Evolutionary conservation across 148 eudicot genomes (phyloP).

Genomic region (Vaccinium vitisidaea): DNA sequence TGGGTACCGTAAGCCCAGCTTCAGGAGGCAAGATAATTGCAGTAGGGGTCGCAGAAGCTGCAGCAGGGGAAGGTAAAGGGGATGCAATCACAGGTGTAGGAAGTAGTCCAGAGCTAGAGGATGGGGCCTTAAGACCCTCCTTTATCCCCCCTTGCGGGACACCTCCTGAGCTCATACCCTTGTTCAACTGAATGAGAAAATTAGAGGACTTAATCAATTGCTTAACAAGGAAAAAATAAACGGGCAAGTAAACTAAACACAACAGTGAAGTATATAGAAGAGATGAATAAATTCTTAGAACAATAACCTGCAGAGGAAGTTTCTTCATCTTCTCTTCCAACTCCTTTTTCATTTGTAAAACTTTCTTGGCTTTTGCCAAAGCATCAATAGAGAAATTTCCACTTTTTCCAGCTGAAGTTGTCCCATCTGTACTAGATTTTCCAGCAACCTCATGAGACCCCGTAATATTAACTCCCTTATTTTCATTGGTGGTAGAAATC

Average conservation of each 20-base stretch:
- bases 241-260: neutral
- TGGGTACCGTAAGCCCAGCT: slow-evolving; percentile 47
- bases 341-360: slow-evolving; percentile 81
- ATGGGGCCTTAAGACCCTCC: slow-evolving; percentile 35
- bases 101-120: slow-evolving; percentile 32
- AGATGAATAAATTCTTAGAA: neutral
- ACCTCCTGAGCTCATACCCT: slow-evolving; percentile 36
- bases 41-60: slow-evolving; percentile 35
- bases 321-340: slow-evolving; percentile 69
- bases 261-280: neutral
- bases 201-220: slow-evolving; percentile 10
- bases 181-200: slow-evolving; percentile 54
- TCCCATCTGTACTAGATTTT: slow-evolving; percentile 99
- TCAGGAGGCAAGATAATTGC: slow-evolving; percentile 47
- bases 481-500: slow-evolving; percentile 93
- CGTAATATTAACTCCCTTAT: slow-evolving; percentile 95
- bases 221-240: neutral
- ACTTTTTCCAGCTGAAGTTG: slow-evolving; percentile 67
- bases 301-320: slow-evolving; percentile 44
- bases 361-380: slow-evolving; percentile 80
- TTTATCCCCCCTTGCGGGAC: slow-evolving; percentile 35
- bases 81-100: slow-evolving; percentile 39
- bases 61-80: slow-evolving; percentile 31
- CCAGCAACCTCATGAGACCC: slow-evolving; percentile 99
- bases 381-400: slow-evolving; percentile 72